phyloP scores from a whole-genome alignment of 2,329 filamentous ascomycete species.

The Dissoconium aciculare region DNA sequence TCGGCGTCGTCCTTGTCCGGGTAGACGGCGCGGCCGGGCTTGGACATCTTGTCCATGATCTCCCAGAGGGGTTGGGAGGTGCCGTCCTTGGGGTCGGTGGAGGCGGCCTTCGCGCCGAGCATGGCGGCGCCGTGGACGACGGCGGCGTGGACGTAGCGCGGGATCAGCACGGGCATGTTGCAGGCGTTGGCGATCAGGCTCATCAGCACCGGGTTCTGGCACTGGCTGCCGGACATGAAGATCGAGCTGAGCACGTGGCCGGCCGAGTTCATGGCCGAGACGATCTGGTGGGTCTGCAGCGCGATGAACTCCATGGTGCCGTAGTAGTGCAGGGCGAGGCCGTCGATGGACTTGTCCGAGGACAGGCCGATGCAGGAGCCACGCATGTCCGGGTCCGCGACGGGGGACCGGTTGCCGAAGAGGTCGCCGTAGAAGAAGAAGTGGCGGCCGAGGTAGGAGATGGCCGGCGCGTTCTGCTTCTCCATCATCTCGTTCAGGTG shows the following conservation, averaged over 20 bases:
- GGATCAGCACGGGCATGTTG: conserved; percentile 83
- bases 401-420: conserved; percentile 88
- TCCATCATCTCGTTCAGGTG: conserved; percentile 65
- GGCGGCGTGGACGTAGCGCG: conserved; percentile 83
- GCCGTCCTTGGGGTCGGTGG: conserved; percentile 47
- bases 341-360: conserved; percentile 73
- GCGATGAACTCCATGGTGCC: conserved; percentile 97
- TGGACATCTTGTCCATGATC: conserved; percentile 97
- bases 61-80: conserved; percentile 80
- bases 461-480: conserved; percentile 53
- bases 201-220: conserved; percentile 90
- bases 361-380: conserved; percentile 77
- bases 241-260: conserved; percentile 82
- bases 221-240: conserved; percentile 98
- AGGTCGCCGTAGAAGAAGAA: conserved; percentile 98
- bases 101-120: conserved; percentile 94
- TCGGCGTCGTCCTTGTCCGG: conserved; percentile 58
- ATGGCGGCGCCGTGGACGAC: conserved; percentile 98
- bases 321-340: conserved; percentile 84
- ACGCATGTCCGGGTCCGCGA: conserved; percentile 86
- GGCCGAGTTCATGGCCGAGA: conserved; percentile 80
- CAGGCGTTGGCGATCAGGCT: conserved; percentile 79
- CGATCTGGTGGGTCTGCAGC: conserved; percentile 87
- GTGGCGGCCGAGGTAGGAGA: conserved; percentile 78
- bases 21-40: conserved; percentile 70